Conservation (phyloP, 164 flowering plant genomes). For the Piper betle region DNA sequence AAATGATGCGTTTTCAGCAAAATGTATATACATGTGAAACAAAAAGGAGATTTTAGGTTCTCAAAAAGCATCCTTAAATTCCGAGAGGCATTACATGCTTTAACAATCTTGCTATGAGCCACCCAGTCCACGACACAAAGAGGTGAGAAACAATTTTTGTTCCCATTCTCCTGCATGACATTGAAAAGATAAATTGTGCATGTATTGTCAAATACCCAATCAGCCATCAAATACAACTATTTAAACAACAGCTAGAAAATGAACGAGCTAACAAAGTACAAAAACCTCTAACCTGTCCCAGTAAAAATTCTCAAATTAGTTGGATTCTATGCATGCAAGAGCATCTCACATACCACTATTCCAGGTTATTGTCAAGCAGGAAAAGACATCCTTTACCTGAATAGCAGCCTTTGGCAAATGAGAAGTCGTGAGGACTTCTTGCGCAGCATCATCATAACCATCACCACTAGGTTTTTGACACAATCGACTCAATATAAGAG, state of each 20-base stretch:
- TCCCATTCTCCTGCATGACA: conserved; percentile 72
- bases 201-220: not conserved
- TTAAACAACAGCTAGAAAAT: not conserved
- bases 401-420: conserved; percentile 78
- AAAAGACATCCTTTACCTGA: conserved; percentile 30
- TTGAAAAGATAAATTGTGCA: not conserved
- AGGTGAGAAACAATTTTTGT: conserved; percentile 71
- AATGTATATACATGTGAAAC: conserved; percentile 4
- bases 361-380: not conserved
- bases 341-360: not conserved
- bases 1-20: not conserved
- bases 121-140: conserved; percentile 68
- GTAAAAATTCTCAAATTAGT: not conserved
- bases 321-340: not conserved
- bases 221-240: not conserved
- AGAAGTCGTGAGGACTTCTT: conserved; percentile 72
- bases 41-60: conserved; percentile 1
- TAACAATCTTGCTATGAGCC: conserved; percentile 29
- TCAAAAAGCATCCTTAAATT: not conserved
- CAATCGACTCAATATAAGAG: conserved; percentile 74
- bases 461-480: conserved; percentile 68
- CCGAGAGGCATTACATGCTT: no score
- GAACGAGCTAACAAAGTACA: no score
- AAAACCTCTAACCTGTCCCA: no score
- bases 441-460: conserved; percentile 88